These are phyloP conservation scores for Penicillium sp. DNA, from an alignment of 2,329 filamentous ascomycete genomes.

Conservation along the genomic window DNA sequence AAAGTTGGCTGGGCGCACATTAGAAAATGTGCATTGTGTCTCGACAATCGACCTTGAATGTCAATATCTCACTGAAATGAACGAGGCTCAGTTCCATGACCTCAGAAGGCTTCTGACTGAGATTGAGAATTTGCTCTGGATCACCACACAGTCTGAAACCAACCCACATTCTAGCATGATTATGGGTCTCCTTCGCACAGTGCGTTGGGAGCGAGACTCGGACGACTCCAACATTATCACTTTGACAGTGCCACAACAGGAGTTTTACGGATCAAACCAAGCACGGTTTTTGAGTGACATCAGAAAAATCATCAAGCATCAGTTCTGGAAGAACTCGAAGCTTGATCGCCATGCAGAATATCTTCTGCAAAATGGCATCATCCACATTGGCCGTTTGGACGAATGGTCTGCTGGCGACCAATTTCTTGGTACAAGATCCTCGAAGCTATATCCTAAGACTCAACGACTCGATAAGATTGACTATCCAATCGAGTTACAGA, in stretches of 20 bases:
- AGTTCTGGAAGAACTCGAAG: conserved; percentile 9
- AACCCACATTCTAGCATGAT: conserved; percentile 15
- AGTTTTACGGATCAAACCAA: not conserved
- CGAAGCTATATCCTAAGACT: conserved; percentile 1
- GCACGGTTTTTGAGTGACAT: not conserved
- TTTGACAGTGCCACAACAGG: conserved; percentile 4
- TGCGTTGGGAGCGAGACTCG: conserved; percentile 21
- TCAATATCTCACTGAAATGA: conserved; percentile 1
- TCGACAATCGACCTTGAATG: conserved; percentile 18
- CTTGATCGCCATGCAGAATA: conserved; percentile 22
- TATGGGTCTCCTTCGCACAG: conserved; percentile 20
- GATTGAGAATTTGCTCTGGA: conserved; percentile 17
- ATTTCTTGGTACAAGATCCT: conserved; percentile 13
- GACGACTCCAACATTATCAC: conserved; percentile 21
- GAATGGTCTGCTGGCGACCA: conserved; percentile 13
- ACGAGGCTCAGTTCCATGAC: not conserved
- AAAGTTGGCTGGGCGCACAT: not conserved
- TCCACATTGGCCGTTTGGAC: conserved; percentile 20
- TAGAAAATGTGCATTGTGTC: conserved; percentile 8
- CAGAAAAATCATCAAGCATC: conserved; percentile 10
- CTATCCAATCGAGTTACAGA: conserved; percentile 8
- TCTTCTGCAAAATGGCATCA: conserved; percentile 7
- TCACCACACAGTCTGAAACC: not conserved
- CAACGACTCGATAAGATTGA: conserved; percentile 6
- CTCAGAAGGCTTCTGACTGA: conserved; percentile 11